Evolutionary conservation across 257 asterid genomes (phyloP), one percentile per base, ranked within the genome.

Genomic region (Solanum microdontum): DNA sequence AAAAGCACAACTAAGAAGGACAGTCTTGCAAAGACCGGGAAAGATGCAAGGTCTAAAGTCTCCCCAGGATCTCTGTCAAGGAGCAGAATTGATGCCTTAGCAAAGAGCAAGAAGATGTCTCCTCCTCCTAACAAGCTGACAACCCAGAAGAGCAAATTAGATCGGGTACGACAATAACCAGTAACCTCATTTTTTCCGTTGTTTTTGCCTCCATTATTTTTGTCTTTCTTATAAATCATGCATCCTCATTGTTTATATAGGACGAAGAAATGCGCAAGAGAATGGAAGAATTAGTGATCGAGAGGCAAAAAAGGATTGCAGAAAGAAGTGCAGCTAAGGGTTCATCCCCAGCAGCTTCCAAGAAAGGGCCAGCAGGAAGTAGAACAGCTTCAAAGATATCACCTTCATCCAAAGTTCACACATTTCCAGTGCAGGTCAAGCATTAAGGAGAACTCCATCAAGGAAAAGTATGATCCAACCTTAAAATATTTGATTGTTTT

Each of bases 241-340:
- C 76, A 28, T 36, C 69, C 28, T 55, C 58, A 55, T 86, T 87
- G 36, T 62, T 26, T 51, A 51, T 70, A 77, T 91, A 95, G 98
- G 98, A 93, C 89, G 98, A 95, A 89, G 98, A 94, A 85, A 93
- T 90, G 68, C 94, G 98, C 30, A 92, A 90, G 90, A 93, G 96
- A 90, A 83, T 91, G 95, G 97, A 95, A 86, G 97, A 94, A 86
- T 60, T 91, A 62, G 70, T 37, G 82, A 40, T 94, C 26, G 89
- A 94, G 91, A 92, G 98, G 36, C 97, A 95, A 90, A 94, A 89
- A 89, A 91, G 98, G 88, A 95, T 95, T 9, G 96, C 97, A 3
- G 98, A 94, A 90, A 90, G 98, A 88, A 92, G 94, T 76, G 96
- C 96, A n/a, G 91, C 93, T 36, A 88, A 85, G 60, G 90, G 90